phyloP scores from a whole-genome alignment of 2,329 filamentous ascomycete species.

The Fusarium sp. region DNA sequence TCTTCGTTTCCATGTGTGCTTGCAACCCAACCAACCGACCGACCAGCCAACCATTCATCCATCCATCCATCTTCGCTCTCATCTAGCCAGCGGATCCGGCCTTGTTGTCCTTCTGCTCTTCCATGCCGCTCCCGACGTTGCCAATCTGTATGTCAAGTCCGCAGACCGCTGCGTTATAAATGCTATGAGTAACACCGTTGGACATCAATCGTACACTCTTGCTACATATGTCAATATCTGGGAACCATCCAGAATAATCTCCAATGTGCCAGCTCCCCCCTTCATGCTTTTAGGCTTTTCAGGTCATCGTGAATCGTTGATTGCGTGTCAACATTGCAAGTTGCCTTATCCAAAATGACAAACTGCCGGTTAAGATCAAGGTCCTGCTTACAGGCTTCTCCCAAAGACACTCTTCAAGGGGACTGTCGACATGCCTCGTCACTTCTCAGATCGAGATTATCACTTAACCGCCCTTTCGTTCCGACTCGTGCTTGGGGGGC shows the following conservation, averaged over 20 bases:
- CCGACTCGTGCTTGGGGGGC: slow-evolving; percentile 66
- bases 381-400: not conserved
- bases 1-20: slow-evolving; percentile 38
- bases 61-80: not conserved
- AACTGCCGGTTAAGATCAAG: slow-evolving; percentile 23
- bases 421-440: slow-evolving; percentile 13
- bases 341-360: slow-evolving; percentile 41
- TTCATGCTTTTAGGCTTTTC: slow-evolving; percentile 19
- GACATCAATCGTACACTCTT: slow-evolving; percentile 43
- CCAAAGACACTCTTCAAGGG: not conserved
- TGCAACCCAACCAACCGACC: slow-evolving; percentile 25
- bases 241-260: slow-evolving; percentile 42
- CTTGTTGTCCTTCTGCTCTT: slow-evolving; percentile 31
- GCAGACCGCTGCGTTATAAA: slow-evolving; percentile 33
- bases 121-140: slow-evolving; percentile 21
- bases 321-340: slow-evolving; percentile 11
- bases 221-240: slow-evolving; percentile 32
- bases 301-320: slow-evolving; percentile 18
- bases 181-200: slow-evolving; percentile 26
- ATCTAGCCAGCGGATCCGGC: slow-evolving; percentile 11
- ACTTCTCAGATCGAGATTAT: slow-evolving; percentile 30
- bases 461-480: slow-evolving; percentile 69
- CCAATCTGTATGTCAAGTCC: slow-evolving; percentile 39
- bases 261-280: slow-evolving; percentile 29
- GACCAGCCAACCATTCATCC: slow-evolving; percentile 1